phyloP scores from a whole-genome alignment of 805 yeast species.

The Suhomyces faveliae region DNA sequence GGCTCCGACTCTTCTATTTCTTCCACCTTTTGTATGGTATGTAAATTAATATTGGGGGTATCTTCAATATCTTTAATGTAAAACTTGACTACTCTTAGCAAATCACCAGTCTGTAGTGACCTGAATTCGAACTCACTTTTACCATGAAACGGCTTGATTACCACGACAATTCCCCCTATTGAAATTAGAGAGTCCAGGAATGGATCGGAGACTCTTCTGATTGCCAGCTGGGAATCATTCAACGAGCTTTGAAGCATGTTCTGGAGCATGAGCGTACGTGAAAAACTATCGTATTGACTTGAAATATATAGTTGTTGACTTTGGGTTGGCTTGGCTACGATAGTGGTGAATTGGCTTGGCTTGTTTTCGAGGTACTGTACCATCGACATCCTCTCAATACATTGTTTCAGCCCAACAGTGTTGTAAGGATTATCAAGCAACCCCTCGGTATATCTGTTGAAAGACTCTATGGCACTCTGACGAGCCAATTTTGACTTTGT shows the following conservation, averaged over 20 bases:
- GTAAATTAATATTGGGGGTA: background rate
- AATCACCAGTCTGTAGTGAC: slow-evolving; percentile 30
- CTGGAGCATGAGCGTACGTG: slow-evolving; percentile 28
- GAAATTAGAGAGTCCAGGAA: slow-evolving; percentile 20
- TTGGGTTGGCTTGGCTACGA: slow-evolving; percentile 15
- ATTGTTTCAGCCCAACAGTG: slow-evolving; percentile 2
- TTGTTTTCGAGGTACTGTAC: slow-evolving; percentile 6
- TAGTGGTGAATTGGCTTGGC: slow-evolving; percentile 9
- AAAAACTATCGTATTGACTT: slow-evolving; percentile 23
- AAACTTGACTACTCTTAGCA: slow-evolving; percentile 28
- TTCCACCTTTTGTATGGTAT: background rate
- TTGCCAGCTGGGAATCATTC: slow-evolving; percentile 12
- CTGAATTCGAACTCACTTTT: slow-evolving; percentile 18
- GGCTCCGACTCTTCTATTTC: background rate
- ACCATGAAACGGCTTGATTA: slow-evolving; percentile 27
- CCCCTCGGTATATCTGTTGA: slow-evolving; percentile 14
- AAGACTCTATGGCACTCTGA: slow-evolving; percentile 13
- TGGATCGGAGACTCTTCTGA: slow-evolving; percentile 29
- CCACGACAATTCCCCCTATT: slow-evolving; percentile 33
- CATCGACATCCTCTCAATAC: slow-evolving; percentile 8
- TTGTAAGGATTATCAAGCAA: background rate
- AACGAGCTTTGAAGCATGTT: slow-evolving; percentile 18
- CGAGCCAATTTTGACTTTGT: slow-evolving; percentile 2
- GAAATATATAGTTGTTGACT: slow-evolving; percentile 12
- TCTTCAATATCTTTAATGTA: slow-evolving; percentile 12